Evolutionary conservation across 1,139 yeast genomes (phyloP), one percentile per base, ranked within the genome.

Genomic region (Magnusiomyces magnusii): DNA sequence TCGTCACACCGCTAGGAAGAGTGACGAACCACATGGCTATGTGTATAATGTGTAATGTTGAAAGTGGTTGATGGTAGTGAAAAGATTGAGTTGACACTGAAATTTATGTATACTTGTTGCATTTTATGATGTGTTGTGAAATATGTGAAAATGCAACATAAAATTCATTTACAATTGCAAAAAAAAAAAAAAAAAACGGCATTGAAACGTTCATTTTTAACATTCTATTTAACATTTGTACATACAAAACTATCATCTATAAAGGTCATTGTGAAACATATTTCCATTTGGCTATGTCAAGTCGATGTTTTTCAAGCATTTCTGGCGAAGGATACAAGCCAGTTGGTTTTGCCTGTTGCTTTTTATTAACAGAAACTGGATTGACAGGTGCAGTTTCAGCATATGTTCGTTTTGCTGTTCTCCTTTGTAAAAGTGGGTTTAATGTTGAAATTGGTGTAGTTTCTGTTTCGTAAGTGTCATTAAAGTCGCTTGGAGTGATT

Each of bases 21-120:
- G 53, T 50, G 3, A 41, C 53, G 31, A 50, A 50, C 53, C 53
- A 50, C 53, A 50, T 50, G 36, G 53, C 24, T 3, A 44, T 5
- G 5, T 17, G 19, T 15, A 3, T 39, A 39, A 39, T 17, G 19
- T n/a, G 44, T 3, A 10, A 39, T 9, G 17, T 9, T 15, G 19
- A 39, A 39, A 39, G 19, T 10, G 19, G 3, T 3, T 15, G 44
- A 39, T 15, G 17, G 17, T 3, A 39, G 19, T 39, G 19, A 39
- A 10, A 39, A 10, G 44, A 17, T 39, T 10, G 44, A 7, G 36
- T 31, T 31, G 36, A 13, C 13, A 13, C 13, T 31, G 36, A 31
- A 31, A 31, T 31, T 31, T 31, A 31, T 31, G 7, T 7, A 7
- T 7, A 31, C n/a, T n/a, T 31, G 36, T 31, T 31, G 36, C 36